Conservation (phyloP, 192 early-diverging fungal genomes). For the Rhizoclosmatium globosum region DNA sequence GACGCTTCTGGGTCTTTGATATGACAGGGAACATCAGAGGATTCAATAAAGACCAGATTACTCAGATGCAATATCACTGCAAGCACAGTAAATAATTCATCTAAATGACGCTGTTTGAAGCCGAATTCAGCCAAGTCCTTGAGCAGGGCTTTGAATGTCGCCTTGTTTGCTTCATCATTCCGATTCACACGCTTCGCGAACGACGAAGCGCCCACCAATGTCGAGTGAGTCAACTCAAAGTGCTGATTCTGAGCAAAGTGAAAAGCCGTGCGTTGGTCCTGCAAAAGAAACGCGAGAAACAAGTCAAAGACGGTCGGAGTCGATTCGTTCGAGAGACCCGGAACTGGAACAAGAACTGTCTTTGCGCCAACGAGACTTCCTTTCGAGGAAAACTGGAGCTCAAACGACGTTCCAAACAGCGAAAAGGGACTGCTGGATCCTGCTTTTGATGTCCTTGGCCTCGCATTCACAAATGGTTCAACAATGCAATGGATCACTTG, state of each 20-base stretch:
- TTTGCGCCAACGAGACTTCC: constrained; percentile 8
- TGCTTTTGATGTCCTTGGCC: no score
- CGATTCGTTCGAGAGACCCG: neutral
- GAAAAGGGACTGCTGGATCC: neutral
- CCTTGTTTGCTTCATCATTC: neutral
- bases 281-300: neutral
- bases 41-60: neutral
- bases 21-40: neutral
- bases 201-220: neutral
- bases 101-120: neutral
- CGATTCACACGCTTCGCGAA: neutral
- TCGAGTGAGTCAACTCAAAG: neutral
- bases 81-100: neutral
- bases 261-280: neutral
- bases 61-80: neutral
- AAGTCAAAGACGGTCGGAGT: neutral
- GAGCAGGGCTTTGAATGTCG: neutral
- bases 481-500: neutral
- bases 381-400: constrained; percentile 2
- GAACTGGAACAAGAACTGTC: neutral
- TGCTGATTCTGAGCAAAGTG: neutral
- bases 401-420: neutral
- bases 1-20: neutral
- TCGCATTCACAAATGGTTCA: neutral
- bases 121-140: neutral